Evolutionary conservation across 805 yeast species (phyloP).

Genomic region (Babjeviella inositovora): DNA sequence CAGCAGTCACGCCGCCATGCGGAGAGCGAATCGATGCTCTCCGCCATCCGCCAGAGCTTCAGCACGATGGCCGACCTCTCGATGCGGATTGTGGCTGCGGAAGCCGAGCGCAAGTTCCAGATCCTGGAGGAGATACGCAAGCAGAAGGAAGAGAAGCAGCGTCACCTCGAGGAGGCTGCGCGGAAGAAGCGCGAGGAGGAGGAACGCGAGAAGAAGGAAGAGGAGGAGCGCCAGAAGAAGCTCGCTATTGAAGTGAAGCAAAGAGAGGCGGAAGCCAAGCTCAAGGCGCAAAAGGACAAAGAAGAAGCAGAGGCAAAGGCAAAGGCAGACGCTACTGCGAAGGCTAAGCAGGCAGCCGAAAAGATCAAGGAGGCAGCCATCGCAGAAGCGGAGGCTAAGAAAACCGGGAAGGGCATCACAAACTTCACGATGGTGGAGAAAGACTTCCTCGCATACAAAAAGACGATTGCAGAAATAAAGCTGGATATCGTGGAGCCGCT

Average conservation of each 20-base stretch:
- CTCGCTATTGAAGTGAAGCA: background rate
- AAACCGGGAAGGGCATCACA: slow-evolving; percentile 12
- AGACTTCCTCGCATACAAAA: slow-evolving; percentile 27
- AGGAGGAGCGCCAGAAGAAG: too few relatives aligned
- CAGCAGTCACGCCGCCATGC: background rate
- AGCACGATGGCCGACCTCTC: too few relatives aligned
- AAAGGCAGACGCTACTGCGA: slow-evolving; percentile 2
- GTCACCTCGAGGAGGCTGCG: slow-evolving; percentile 1
- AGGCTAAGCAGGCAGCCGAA: too few relatives aligned
- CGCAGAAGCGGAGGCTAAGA: slow-evolving; percentile 4
- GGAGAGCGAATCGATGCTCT: background rate
- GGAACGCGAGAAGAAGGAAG: slow-evolving; percentile 8
- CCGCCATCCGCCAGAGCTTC: too few relatives aligned
- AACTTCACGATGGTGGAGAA: slow-evolving; percentile 19
- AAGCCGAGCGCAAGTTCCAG: background rate
- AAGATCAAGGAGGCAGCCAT: slow-evolving; percentile 1
- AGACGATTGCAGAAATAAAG: slow-evolving; percentile 43
- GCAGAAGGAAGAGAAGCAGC: background rate
- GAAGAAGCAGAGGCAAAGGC: slow-evolving; percentile 6
- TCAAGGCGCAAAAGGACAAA: slow-evolving; percentile 1
- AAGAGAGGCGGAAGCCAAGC: too few relatives aligned
- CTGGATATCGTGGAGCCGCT: slow-evolving; percentile 38
- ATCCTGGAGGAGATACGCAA: background rate
- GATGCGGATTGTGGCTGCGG: too few relatives aligned
- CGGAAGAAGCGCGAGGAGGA: slow-evolving; percentile 7